phyloP scores from a whole-genome alignment of 1,284 basidiomycete genomes.

The Salmacisia buchloeana region DNA sequence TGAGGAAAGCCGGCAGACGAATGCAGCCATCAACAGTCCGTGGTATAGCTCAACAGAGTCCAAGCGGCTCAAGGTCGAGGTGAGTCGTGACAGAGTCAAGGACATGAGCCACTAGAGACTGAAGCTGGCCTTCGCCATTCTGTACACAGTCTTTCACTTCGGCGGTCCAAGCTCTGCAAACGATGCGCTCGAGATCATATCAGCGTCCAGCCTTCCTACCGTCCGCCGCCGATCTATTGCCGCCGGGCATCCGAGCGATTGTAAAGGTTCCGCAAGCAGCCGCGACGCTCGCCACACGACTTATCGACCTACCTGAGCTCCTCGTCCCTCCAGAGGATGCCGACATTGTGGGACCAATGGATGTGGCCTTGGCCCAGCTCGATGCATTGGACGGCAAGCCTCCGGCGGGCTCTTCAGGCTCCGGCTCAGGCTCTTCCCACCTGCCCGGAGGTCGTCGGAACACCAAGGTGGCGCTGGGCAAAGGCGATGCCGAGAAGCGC shows the following conservation, averaged over 20 bases:
- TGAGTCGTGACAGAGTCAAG: not conserved
- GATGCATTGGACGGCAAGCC: slow-evolving; percentile 7
- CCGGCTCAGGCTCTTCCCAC: not conserved
- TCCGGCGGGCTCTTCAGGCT: not conserved
- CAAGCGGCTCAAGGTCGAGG: slow-evolving; percentile 19
- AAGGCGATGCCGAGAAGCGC: slow-evolving; percentile 32
- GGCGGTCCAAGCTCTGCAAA: slow-evolving; percentile 31
- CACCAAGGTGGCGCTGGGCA: slow-evolving; percentile 31
- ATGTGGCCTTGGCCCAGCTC: slow-evolving; percentile 21
- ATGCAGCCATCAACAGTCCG: not conserved
- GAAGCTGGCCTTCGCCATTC: not conserved
- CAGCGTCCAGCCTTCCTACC: slow-evolving; percentile 33
- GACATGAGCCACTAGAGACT: not conserved
- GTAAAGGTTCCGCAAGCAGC: slow-evolving; percentile 17
- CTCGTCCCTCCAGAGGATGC: slow-evolving; percentile 43
- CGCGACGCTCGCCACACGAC: slow-evolving; percentile 8
- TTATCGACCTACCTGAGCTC: slow-evolving; percentile 29
- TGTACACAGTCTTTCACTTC: slow-evolving; percentile 26
- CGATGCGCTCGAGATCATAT: slow-evolving; percentile 25
- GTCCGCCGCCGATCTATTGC: slow-evolving; percentile 36
- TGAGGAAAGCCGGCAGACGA: slow-evolving; percentile 18
- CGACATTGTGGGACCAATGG: slow-evolving; percentile 16
- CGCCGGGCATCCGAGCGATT: slow-evolving; percentile 31
- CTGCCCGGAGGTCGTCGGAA: slow-evolving; percentile 10
- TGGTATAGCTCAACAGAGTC: not conserved